phyloP scores from a whole-genome alignment of 305 asterid species.

The Solanum aculeatissimum region DNA sequence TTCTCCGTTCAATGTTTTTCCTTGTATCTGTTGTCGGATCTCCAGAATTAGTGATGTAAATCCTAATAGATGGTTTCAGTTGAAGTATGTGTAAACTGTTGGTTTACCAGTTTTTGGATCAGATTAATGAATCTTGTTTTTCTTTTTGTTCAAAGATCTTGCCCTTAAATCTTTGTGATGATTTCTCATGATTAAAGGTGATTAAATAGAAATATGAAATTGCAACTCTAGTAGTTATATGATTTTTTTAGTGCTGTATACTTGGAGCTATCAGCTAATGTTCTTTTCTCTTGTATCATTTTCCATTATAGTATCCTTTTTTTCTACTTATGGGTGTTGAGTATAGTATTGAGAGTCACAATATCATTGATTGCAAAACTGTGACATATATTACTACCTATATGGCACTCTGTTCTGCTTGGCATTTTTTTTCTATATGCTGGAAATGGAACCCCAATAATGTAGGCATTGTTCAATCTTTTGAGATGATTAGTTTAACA shows the following conservation, averaged over 20 bases:
- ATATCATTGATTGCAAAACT: too few species aligned
- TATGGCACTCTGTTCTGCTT: neutral
- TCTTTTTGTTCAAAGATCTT: neutral
- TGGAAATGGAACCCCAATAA: neutral
- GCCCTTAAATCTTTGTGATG: neutral
- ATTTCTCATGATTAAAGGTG: neutral
- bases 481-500: neutral
- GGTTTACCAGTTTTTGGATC: neutral
- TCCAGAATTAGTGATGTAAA: neutral
- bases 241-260: too few species aligned
- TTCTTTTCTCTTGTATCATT: too few species aligned
- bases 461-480: too few species aligned
- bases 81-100: neutral
- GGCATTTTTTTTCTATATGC: too few species aligned
- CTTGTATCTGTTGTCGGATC: neutral
- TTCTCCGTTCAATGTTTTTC: neutral
- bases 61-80: neutral
- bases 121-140: neutral
- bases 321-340: neutral
- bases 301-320: too few species aligned
- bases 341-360: too few species aligned
- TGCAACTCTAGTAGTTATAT: too few species aligned
- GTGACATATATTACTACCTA: neutral
- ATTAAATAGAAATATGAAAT: too few species aligned
- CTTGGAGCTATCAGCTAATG: too few species aligned